Base-by-base conservation (phyloP, 441 rosid species). In the Omphalea diandra region DNA sequence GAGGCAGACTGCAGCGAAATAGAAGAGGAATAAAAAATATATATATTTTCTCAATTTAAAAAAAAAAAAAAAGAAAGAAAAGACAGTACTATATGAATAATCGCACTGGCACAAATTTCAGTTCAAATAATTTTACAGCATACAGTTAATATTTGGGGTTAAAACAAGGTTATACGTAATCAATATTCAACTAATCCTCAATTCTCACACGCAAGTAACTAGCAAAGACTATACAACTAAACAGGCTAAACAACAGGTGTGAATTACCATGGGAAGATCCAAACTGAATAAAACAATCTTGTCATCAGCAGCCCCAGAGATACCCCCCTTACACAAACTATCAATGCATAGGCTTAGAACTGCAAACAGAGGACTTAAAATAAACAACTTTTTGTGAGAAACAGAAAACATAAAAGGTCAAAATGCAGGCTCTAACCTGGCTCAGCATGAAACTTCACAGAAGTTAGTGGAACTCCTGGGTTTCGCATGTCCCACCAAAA, bases 231-330 rank as follows among this genome's bases (percentile, higher is more conserved):
- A 66, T 46, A 32, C 7, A 53, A 62, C 36, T 53, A 56, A 49
- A 29, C n/a, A n/a, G n/a, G n/a, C n/a, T 58, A 33, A 71, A 29
- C 31, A 20, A 41, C 12, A 24, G 31, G 3, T 11, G 59, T 6
- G 46, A 79, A 75, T 82, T 87, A 93, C 98, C 70, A 55, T 74
- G 26, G 91, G 77, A 84, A 80, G 80, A 77, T 91, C 91, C 84
- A 94, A 83, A 77, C 81, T 84, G 74, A 77, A 94, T 64, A 90
- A 69, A 57, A 82, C 68, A 43, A 87, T 70, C 74, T 86, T 90
- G 83, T 94, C 83, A 80, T 94, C 98, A 64, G 97, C 98, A 43
- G 88, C 85, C 60, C 96, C 97, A 33, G 97, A 90, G 75, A 94
- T 81, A 47, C 94, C 97, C 62, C 98, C 99, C 59, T 75, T 81